These are phyloP conservation scores for Penicillium vulpinum DNA, from an alignment of 2,329 filamentous ascomycete genomes.

Conservation along the genomic window DNA sequence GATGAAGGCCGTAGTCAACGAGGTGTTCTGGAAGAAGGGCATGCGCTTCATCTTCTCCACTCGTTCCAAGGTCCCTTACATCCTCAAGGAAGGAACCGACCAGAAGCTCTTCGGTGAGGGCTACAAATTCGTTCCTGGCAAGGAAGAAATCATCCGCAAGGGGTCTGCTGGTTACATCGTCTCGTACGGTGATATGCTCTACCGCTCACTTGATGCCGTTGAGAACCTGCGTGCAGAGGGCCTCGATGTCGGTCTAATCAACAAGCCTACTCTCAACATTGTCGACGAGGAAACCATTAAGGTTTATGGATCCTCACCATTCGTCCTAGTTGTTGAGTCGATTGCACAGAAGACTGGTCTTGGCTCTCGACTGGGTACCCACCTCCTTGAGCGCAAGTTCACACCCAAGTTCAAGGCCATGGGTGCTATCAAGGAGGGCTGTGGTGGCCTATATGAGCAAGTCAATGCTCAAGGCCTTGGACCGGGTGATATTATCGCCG, in stretches of 20 bases:
- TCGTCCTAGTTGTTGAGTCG: conserved; percentile 42
- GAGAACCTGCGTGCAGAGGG: conserved; percentile 39
- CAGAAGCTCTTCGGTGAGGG: conserved; percentile 37
- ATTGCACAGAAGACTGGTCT: conserved; percentile 44
- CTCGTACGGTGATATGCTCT: conserved; percentile 44
- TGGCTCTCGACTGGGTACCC: conserved; percentile 39
- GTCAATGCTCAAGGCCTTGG: conserved; percentile 40
- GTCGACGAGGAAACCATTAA: conserved; percentile 42
- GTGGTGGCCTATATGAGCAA: conserved; percentile 42
- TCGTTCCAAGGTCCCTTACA: conserved; percentile 41
- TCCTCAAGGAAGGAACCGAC: conserved; percentile 39
- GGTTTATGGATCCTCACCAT: conserved; percentile 38
- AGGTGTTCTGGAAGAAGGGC: conserved; percentile 42
- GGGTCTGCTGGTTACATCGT: conserved; percentile 42
- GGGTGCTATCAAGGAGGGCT: conserved; percentile 41
- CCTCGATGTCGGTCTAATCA: conserved; percentile 41
- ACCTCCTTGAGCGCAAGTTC: conserved; percentile 39
- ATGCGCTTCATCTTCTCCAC: conserved; percentile 43
- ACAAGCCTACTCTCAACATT: conserved; percentile 43
- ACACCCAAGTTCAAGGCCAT: conserved; percentile 41
- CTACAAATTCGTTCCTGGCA: conserved; percentile 40
- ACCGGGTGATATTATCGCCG: conserved; percentile 36
- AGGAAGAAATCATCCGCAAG: conserved; percentile 41
- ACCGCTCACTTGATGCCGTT: conserved; percentile 43
- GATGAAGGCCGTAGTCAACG: conserved; percentile 40